Conservation (phyloP, 2,329 filamentous ascomycete genomes). For the Shiraia bambusicola region DNA sequence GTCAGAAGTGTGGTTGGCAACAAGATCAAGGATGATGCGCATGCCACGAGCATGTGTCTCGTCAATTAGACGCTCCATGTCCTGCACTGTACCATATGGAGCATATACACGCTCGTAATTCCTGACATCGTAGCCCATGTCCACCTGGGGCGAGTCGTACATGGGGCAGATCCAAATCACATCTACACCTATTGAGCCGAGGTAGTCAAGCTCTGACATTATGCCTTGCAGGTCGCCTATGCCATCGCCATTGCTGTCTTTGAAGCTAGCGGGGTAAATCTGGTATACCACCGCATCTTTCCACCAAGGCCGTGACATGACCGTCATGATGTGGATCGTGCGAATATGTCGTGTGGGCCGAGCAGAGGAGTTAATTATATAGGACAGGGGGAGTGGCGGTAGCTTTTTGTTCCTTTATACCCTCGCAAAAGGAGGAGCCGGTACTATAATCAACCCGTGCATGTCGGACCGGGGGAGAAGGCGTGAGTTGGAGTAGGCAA, state of each 20-base stretch:
- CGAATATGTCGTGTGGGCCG: neutral
- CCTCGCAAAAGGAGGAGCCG: no score
- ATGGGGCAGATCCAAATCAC: constrained; percentile 44
- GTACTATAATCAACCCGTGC: no score
- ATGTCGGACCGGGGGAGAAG: neutral
- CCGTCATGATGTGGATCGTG: constrained; percentile 26
- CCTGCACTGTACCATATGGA: constrained; percentile 44
- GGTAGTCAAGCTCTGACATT: constrained; percentile 58
- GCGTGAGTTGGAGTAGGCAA: neutral
- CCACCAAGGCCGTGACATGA: constrained; percentile 54
- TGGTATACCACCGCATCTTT: constrained; percentile 63
- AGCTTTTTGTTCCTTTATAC: no score
- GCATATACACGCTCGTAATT: constrained; percentile 45
- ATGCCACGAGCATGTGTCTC: constrained; percentile 41
- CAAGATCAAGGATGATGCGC: constrained; percentile 44
- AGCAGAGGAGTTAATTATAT: neutral
- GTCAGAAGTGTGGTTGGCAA: constrained; percentile 45
- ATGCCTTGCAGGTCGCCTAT: constrained; percentile 61
- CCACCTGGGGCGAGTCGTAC: constrained; percentile 51
- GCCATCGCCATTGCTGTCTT: constrained; percentile 59
- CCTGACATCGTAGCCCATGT: constrained; percentile 46
- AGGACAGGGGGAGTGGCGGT: neutral
- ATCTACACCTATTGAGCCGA: constrained; percentile 51
- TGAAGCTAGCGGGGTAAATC: constrained; percentile 64
- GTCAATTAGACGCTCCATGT: constrained; percentile 42